Evolutionary conservation across 2,329 filamentous ascomycete genomes (phyloP), one percentile per base, ranked within the genome.

Genomic region (Venturia oleaginea): DNA sequence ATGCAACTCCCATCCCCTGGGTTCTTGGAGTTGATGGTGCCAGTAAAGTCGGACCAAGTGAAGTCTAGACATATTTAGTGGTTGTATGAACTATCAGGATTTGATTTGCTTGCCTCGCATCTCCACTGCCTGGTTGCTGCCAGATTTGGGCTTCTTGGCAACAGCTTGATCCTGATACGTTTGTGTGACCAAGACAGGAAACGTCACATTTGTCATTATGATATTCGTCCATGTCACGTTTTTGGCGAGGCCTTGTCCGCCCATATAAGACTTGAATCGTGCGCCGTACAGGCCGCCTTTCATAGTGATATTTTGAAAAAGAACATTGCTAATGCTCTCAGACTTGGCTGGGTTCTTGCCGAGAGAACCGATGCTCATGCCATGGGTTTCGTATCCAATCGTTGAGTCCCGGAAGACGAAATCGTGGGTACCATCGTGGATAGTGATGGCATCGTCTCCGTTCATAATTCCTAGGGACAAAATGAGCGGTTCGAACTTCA

Each of bases 111-210:
- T 34, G 8, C 46, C 46, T 51, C 4, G 22, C 5, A 57, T 17
- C 17, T 57, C 51, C 51, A 57, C 51, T 37, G 51, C 15, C 30
- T 34, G 15, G 51, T 17, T 27, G 67, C 1, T 70, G 71, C 19
- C 66, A 69, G 8, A 70, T 65, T 0, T 71, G 68, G 38, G 72
- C 71, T 2, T 68, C 73, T 66, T 70, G 71, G 7, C 67, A 70
- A 34, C 67, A 71, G 71, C 72, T 67, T 79, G 77, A 64, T 80
- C 75, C 66, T 70, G 69, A 68, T 80, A 80, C 46, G 73, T 78
- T 68, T 79, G 77, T 2, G 77, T 79, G n/a, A 79, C 76, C 64
- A 78, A 79, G 64, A 79, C 76, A 1, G 78, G 78, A 66, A 79
- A 79, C 0, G 77, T 75, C 37, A 79, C 78, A 64, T 79, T 80